phyloP scores from a whole-genome alignment of 1,139 yeast genomes.

The Yamadazyma taylorii region DNA sequence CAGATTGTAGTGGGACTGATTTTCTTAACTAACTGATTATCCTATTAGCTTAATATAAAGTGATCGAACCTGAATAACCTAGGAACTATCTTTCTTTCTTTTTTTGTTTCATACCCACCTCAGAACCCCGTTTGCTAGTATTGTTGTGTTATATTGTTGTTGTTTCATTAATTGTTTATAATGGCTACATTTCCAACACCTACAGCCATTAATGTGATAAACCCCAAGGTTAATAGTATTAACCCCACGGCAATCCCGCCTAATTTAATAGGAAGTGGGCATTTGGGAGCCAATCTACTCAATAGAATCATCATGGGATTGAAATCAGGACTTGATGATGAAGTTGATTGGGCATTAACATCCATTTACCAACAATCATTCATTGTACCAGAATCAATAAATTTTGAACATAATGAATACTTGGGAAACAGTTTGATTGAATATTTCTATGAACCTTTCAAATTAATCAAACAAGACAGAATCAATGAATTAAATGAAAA shows the following conservation, averaged over 20 bases:
- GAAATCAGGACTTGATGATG: slow-evolving; percentile 56
- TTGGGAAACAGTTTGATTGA: slow-evolving; percentile 52
- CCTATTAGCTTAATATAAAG: too few species aligned
- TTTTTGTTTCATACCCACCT: too few species aligned
- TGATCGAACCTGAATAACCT: too few species aligned
- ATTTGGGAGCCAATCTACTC: slow-evolving; percentile 56
- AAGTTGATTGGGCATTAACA: slow-evolving; percentile 65
- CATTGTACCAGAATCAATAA: slow-evolving; percentile 47
- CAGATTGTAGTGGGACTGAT: too few species aligned
- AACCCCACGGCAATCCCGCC: not conserved
- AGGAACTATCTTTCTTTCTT: too few species aligned
- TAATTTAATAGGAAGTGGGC: slow-evolving; percentile 39
- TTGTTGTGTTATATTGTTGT: too few species aligned
- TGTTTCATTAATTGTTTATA: too few species aligned
- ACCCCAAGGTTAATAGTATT: not conserved
- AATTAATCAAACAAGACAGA: slow-evolving; percentile 26
- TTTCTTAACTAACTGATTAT: too few species aligned
- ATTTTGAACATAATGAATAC: slow-evolving; percentile 48
- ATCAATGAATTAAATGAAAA: slow-evolving; percentile 29
- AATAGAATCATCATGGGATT: slow-evolving; percentile 65
- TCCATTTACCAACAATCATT: slow-evolving; percentile 59
- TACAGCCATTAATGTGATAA: not conserved
- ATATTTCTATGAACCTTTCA: slow-evolving; percentile 37
- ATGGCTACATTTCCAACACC: slow-evolving; percentile 1
- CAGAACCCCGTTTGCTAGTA: too few species aligned